Conservation (phyloP, 768 basidiomycete genomes). For the Amanita phalloides region DNA sequence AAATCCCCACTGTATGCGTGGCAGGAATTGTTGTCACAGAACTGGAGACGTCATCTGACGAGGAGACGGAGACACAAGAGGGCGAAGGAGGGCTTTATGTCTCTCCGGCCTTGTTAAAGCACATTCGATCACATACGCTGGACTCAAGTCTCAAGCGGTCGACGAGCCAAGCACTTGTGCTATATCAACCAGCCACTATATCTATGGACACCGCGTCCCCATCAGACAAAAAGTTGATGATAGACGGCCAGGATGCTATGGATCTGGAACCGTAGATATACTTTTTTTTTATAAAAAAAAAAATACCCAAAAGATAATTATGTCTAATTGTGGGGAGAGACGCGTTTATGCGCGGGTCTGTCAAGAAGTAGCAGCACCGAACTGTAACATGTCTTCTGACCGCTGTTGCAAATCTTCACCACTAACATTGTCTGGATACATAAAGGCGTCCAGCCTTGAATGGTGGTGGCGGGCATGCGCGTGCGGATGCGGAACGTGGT, state of each 20-base stretch:
- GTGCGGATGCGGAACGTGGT: constrained; percentile 73
- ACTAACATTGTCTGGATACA: constrained; percentile 24
- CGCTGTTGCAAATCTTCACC: constrained; percentile 28
- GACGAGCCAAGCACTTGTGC: constrained; percentile 38
- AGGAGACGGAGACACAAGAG: constrained; percentile 20
- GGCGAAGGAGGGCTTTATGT: constrained; percentile 21
- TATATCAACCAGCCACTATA: constrained; percentile 30
- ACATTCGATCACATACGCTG: constrained; percentile 24
- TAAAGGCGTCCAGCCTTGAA: constrained; percentile 30
- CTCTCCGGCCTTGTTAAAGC: constrained; percentile 34
- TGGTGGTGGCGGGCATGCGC: constrained; percentile 69
- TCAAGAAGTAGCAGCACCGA: constrained; percentile 23
- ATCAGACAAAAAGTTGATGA: constrained; percentile 1
- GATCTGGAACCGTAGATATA: constrained; percentile 30
- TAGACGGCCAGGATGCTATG: constrained; percentile 35
- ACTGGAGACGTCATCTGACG: constrained; percentile 38
- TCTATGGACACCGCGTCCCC: neutral
- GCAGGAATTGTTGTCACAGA: constrained; percentile 57
- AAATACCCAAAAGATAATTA: neutral
- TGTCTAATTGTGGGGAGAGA: constrained; percentile 8
- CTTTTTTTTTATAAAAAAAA: neutral
- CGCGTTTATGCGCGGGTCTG: neutral
- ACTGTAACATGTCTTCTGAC: constrained; percentile 40
- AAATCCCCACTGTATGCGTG: neutral
- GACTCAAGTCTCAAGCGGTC: constrained; percentile 8